A percentile compares a stretch with the other conserved stretches of the same genome.
These are phyloP conservation scores for Eragrostis nindensis DNA, from an alignment of 176 grass and related monocot species.

Conservation along the genomic window DNA sequence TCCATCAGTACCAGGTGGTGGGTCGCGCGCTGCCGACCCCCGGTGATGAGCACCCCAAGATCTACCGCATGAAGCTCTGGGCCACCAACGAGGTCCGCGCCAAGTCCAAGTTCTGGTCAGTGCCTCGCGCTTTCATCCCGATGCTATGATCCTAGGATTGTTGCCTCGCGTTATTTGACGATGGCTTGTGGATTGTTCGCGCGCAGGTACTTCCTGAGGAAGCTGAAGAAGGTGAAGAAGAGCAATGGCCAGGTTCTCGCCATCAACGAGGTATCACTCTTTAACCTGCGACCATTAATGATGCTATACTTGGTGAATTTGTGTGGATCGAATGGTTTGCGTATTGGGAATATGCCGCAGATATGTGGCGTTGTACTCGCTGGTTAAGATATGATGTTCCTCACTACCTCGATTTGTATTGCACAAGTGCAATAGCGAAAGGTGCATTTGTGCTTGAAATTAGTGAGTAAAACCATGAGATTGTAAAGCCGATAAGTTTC, in stretches of 20 bases:
- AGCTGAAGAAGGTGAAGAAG: constrained; percentile 99
- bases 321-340: background rate
- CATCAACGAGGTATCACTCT: constrained; percentile 71
- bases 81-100: constrained; percentile 95
- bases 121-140: background rate
- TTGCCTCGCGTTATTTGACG: background rate
- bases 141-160: background rate
- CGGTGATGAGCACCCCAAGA: constrained; percentile 88
- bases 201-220: constrained; percentile 89
- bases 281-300: background rate
- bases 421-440: background rate
- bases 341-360: background rate
- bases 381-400: background rate
- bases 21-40: constrained; percentile 79
- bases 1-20: constrained; percentile 99
- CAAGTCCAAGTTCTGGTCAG: constrained; percentile 92
- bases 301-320: background rate
- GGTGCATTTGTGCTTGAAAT: background rate
- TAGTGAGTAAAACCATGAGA: background rate
- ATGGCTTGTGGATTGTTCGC: background rate
- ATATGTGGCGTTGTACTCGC: background rate
- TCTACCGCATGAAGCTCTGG: constrained; percentile 99
- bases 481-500: background rate
- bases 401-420: background rate
- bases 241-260: constrained; percentile 88